These are phyloP conservation scores for Zychaea mexicana DNA, from an alignment of 371 early-diverging fungal genomes.

Conservation along the genomic window DNA sequence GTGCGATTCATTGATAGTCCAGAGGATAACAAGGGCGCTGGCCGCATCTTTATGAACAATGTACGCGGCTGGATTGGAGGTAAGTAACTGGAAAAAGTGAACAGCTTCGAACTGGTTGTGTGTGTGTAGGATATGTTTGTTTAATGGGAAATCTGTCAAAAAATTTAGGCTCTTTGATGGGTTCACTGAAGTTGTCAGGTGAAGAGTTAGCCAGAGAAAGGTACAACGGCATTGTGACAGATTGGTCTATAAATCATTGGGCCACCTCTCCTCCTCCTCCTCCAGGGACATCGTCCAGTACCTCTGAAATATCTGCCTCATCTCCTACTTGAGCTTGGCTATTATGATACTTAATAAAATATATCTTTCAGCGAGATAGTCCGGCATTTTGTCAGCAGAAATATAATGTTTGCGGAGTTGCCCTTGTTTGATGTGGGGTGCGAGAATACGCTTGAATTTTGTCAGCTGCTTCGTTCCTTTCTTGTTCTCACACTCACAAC, in stretches of 20 bases:
- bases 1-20: conserved; percentile 40
- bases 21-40: conserved; percentile 40
- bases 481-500: not conserved
- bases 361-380: not conserved
- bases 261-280: not conserved
- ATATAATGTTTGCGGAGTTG: not conserved
- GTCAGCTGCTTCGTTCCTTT: conserved; percentile 4
- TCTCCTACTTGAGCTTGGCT: not conserved
- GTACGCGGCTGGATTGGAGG: conserved; percentile 81
- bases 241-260: conserved; percentile 64
- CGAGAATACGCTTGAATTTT: not conserved
- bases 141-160: not conserved
- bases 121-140: not conserved
- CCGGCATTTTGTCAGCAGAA: conserved; percentile 1
- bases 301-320: not conserved
- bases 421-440: not conserved
- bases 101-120: no score
- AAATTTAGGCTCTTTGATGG: conserved; percentile 65
- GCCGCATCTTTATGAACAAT: conserved; percentile 69
- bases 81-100: conserved; percentile 14
- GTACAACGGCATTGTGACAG: conserved; percentile 63
- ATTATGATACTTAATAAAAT: not conserved
- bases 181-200: conserved; percentile 70
- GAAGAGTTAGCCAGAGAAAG: conserved; percentile 66
- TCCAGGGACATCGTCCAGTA: not conserved